A percentile compares a stretch with the other conserved stretches of the same genome.
These are phyloP conservation scores for Sphagnum tenellum DNA, from an alignment of 225 moss, liverwort and hornwort genomes.

Conservation along the genomic window DNA sequence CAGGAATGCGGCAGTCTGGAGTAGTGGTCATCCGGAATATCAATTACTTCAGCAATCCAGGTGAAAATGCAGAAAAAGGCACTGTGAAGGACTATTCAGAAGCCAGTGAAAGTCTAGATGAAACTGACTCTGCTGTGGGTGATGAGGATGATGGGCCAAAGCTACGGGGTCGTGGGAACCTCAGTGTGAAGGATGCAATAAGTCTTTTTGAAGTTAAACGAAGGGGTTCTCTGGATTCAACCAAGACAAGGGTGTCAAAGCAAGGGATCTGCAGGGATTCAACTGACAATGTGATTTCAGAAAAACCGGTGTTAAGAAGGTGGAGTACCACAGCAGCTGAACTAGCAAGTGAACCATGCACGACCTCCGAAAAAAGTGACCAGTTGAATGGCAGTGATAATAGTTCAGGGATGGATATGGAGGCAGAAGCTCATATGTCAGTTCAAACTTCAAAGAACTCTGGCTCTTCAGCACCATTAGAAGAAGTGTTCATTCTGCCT, in stretches of 20 bases:
- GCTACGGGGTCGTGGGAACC: neutral
- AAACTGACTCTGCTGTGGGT: conserved; percentile 5
- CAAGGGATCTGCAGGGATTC: conserved; percentile 2
- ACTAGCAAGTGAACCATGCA: conserved; percentile 5
- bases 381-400: conserved; percentile 3
- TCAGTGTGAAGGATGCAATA: conserved; percentile 3
- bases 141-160: conserved; percentile 2
- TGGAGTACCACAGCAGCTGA: conserved; percentile 1
- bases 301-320: conserved; percentile 13
- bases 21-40: conserved; percentile 15
- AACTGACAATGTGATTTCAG: conserved; percentile 1
- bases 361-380: neutral
- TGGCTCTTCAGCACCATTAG: neutral
- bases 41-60: conserved; percentile 16
- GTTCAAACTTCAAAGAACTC: too few species aligned
- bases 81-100: neutral
- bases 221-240: conserved; percentile 1
- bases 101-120: conserved; percentile 4
- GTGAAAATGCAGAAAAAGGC: conserved; percentile 1
- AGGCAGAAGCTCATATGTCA: too few species aligned
- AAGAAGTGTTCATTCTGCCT: conserved; percentile 2
- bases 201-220: conserved; percentile 11
- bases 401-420: neutral
- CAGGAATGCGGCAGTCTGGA: conserved; percentile 1
- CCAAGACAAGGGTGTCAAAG: conserved; percentile 4